phyloP scores from a whole-genome alignment of 2,329 filamentous ascomycete genomes.

The Colletotrichum godetiae region DNA sequence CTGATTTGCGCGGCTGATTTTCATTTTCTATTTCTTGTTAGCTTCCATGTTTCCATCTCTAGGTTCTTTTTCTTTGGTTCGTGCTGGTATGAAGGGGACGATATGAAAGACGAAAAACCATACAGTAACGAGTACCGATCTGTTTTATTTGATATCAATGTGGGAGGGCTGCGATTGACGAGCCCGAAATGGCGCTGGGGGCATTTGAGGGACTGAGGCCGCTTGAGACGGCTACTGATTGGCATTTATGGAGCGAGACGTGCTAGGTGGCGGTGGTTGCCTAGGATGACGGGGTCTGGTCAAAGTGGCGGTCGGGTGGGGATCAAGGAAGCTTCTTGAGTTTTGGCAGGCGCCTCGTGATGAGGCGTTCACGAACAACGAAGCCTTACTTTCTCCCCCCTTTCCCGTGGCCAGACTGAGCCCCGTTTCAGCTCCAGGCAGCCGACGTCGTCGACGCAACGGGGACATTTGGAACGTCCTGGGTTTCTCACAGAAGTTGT shows the following conservation, averaged over 20 bases:
- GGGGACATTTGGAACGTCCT: conserved; percentile 32
- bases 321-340: neutral
- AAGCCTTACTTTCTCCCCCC: neutral
- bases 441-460: conserved; percentile 4
- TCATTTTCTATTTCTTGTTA: neutral
- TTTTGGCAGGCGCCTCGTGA: neutral
- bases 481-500: conserved; percentile 32
- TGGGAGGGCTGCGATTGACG: conserved; percentile 30
- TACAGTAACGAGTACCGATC: conserved; percentile 36
- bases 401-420: neutral
- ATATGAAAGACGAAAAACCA: conserved; percentile 29
- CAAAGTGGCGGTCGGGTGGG: neutral
- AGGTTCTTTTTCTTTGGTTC: conserved; percentile 30
- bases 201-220: conserved; percentile 19
- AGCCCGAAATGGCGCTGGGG: conserved; percentile 23
- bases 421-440: neutral
- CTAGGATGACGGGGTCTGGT: neutral
- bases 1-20: neutral
- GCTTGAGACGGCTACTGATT: conserved; percentile 24
- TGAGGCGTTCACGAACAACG: conserved; percentile 12
- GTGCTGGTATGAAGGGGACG: conserved; percentile 28
- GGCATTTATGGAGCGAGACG: conserved; percentile 36
- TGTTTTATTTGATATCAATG: conserved; percentile 36
- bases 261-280: conserved; percentile 21
- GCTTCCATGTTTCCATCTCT: conserved; percentile 6